Base-by-base conservation (phyloP, 2,329 filamentous ascomycete species). In the Colletotrichum spaethianum region DNA sequence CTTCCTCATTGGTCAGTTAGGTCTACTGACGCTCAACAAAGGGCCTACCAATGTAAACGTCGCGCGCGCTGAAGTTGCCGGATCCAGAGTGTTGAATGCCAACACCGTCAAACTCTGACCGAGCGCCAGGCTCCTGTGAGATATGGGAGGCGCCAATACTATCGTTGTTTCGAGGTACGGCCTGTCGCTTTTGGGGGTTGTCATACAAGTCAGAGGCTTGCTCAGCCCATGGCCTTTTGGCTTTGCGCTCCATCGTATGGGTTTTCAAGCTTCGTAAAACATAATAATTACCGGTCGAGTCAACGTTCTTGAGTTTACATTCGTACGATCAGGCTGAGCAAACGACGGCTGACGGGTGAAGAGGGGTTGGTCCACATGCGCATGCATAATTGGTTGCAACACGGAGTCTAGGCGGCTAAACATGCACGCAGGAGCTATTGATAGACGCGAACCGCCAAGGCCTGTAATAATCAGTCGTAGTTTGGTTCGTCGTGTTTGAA, bases 271-370 rank as follows among this genome's bases (percentile, higher is more conserved):
- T 8, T 26, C 28, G 23, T 26, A 28, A 6, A 2, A 26, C 2
- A 11, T 1, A 16, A 16, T 14, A 12, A 14, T n/a, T n/a, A n/a
- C n/a, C n/a, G 1, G 11, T 26, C 6, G 2, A 5, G 12, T 4
- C 9, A 48, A 23, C 11, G n/a, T 28, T 28, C 23, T 48, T 7
- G 20, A 48, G 46, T 14, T 20, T 26, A 11, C 33, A 11, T 11
- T 36, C 33, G n/a, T 23, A 26, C 23, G 12, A 28, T 50, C 23
- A 50, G 23, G 46, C 23, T 50, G 46, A 6, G 12, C 12, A 48
- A 2, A 7, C 26, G 7, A 50, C 4, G 4, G 46, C 23, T 28
- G 5, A 14, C 12, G 28, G 23, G 23, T 18, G 46, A 50, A 23
- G 12, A 50, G 23, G 46, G 14, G 23, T 28, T 48, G 46, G 2